phyloP scores from a whole-genome alignment of 345 rosid genomes.

The Acer campestre region DNA sequence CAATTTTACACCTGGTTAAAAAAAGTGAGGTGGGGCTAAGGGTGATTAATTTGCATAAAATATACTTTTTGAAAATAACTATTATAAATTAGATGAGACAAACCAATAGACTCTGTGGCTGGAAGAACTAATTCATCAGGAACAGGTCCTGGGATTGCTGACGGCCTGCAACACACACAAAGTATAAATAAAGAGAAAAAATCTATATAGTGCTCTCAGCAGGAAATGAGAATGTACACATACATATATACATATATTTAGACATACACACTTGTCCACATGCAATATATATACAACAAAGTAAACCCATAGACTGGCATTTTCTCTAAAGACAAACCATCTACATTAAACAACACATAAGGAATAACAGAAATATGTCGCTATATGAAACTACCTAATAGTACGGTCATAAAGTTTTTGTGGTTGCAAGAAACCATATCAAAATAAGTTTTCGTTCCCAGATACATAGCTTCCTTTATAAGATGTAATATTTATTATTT shows the following conservation, averaged over 20 bases:
- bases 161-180: conserved; percentile 61
- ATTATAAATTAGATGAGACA: conserved; percentile 30
- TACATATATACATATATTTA: background rate
- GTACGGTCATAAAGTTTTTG: background rate
- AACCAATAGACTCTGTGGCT: conserved; percentile 89
- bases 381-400: background rate
- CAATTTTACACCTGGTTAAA: conserved; percentile 70
- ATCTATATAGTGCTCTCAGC: background rate
- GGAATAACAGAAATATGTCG: background rate
- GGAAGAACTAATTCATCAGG: conserved; percentile 90
- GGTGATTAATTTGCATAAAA: conserved; percentile 11
- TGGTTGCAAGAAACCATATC: background rate
- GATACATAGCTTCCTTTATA: background rate
- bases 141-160: conserved; percentile 92
- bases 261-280: background rate
- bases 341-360: background rate
- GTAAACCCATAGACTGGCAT: background rate
- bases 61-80: conserved; percentile 2
- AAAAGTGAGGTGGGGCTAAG: conserved; percentile 24
- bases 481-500: background rate
- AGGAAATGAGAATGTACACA: background rate
- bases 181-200: conserved; percentile 7
- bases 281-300: background rate
- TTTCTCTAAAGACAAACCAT: background rate
- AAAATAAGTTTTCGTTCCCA: background rate